Evolutionary conservation across 2,329 filamentous ascomycete species (phyloP).

Genomic region (Fusarium sp.): DNA sequence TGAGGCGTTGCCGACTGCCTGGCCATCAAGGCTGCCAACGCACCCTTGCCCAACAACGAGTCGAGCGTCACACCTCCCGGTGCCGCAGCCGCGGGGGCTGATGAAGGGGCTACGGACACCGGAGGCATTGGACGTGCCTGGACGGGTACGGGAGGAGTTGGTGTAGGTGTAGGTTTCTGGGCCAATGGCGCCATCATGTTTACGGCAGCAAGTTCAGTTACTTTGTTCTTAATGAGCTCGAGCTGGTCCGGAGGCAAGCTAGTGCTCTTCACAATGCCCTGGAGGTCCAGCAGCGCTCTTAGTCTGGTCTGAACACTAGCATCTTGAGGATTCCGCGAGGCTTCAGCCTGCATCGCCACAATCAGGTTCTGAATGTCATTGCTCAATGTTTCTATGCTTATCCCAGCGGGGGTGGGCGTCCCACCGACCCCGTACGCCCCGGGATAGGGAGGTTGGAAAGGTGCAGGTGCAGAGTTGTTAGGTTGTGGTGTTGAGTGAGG

Average conservation of each 20-base stretch:
- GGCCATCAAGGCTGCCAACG: conserved; percentile 69
- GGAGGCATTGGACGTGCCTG: conserved; percentile 50
- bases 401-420: conserved; percentile 55
- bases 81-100: conserved; percentile 48
- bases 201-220: conserved; percentile 78
- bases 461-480: conserved; percentile 49
- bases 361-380: conserved; percentile 86
- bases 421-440: conserved; percentile 52
- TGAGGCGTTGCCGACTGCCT: conserved; percentile 65
- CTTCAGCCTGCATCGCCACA: conserved; percentile 76
- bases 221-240: conserved; percentile 85
- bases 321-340: conserved; percentile 82
- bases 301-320: conserved; percentile 80
- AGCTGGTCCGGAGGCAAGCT: conserved; percentile 85
- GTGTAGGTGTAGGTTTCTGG: conserved; percentile 56
- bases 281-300: conserved; percentile 86
- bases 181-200: conserved; percentile 64
- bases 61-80: conserved; percentile 64
- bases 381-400: conserved; percentile 80
- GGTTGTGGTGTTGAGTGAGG: conserved; percentile 56
- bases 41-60: conserved; percentile 68
- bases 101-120: conserved; percentile 49
- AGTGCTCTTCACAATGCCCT: conserved; percentile 78
- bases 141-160: conserved; percentile 48
- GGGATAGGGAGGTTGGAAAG: conserved; percentile 57